These are phyloP conservation scores for Boletus pseudo-olivaceus DNA, from an alignment of 768 basidiomycete species.

Conservation along the genomic window DNA sequence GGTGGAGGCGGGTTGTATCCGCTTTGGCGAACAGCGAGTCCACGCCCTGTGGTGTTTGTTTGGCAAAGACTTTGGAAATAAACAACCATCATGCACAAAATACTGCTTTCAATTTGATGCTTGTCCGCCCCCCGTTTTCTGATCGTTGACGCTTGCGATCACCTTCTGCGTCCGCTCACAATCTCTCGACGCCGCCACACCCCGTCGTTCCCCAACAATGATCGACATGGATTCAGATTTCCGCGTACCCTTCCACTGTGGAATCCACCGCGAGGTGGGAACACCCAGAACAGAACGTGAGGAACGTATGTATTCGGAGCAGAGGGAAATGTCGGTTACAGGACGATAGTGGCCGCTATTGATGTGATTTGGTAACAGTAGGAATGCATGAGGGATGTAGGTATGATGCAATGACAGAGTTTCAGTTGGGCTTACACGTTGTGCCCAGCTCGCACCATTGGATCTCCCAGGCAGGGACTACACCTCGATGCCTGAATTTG, in stretches of 20 bases:
- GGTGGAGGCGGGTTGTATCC: constrained; percentile 51
- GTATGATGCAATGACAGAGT: too few species aligned
- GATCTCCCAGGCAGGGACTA: constrained; percentile 30
- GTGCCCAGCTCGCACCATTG: constrained; percentile 26
- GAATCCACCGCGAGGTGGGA: too few species aligned
- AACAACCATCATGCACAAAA: too few species aligned
- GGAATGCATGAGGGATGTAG: too few species aligned
- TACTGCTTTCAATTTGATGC: neutral
- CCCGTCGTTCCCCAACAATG: neutral
- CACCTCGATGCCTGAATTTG: constrained; percentile 22
- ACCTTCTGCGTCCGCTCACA: neutral
- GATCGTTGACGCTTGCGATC: neutral
- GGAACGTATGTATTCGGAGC: too few species aligned
- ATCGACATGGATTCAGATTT: constrained; percentile 25
- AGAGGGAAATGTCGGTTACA: too few species aligned
- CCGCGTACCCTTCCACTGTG: constrained; percentile 29
- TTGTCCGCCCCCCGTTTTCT: neutral
- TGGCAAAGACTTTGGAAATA: too few species aligned
- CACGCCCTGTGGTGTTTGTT: too few species aligned
- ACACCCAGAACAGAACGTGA: too few species aligned
- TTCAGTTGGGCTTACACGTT: too few species aligned
- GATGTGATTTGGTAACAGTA: too few species aligned
- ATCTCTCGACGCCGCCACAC: neutral
- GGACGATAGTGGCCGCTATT: too few species aligned
- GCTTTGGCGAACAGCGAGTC: constrained; percentile 73